Base-by-base conservation (phyloP, 2,329 filamentous ascomycete species). In the Macrophomina pseudophaseolina region DNA sequence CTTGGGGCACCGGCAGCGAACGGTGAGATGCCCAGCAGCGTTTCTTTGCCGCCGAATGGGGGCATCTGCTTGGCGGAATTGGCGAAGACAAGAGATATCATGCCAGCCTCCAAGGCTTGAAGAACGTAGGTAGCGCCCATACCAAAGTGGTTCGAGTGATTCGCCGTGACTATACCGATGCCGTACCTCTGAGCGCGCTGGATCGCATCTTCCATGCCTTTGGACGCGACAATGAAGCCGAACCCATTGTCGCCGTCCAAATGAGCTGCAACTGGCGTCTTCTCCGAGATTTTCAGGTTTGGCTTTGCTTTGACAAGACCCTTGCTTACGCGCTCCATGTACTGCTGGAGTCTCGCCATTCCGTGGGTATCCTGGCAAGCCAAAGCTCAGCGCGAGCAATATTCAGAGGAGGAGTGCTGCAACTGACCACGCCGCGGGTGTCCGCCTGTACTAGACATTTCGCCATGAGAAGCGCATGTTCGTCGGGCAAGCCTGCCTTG, bases 1-100 rank as follows among this genome's bases (percentile, higher is more conserved):
- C 42, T 53, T 1, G 68, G 66, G 18, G 66, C 53, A 0, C 68
- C 70, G 8, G 67, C 69, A 4, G 66, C 68, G 49, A 70, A 64
- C 2, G 68, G 68, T 54, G 59, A 66, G 2, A 62, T 70, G 3
- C 64, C 69, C n/a, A 69, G 33, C 42, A 68, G 52, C 11, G 59
- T 51, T n/a, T 66, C 65, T 33, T 66, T 68, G 14, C 51, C 74
- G 14, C 77, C 78, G 71, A 74, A 80, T 0, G 76, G 74, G 0
- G 77, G 75, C 64, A 80, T 71, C 14, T 73, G 72, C 0, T 72
- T 71, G 7, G 70, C 71, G 0, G 87, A 90, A 73, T 91, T 91
- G 23, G 89, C 91, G 69, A 91, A 91, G 1, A 91, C 88, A 16
- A 91, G 81, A 65, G 84, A 87, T 85, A 91, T 89, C 86, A 91